Percentiles rank a stretch among this genome's conserved stretches.
phyloP scores from a whole-genome alignment of 2,329 filamentous ascomycete species.

The Ceratocystis albifundus region DNA sequence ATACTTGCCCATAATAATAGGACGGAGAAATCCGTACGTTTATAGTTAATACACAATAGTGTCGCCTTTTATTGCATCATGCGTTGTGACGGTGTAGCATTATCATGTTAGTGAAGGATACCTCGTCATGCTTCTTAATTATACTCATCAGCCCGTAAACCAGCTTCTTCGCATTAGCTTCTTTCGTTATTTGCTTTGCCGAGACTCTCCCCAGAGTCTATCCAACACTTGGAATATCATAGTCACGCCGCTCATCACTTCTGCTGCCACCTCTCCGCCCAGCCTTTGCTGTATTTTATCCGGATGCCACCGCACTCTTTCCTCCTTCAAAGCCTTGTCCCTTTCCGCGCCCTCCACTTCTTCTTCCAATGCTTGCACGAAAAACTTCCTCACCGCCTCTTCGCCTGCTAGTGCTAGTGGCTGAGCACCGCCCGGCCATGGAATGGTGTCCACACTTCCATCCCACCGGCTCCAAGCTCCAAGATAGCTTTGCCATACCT shows the following conservation, averaged over 20 bases:
- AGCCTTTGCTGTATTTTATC: slow-evolving; percentile 93
- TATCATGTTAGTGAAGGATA: neutral
- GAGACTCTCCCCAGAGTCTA: slow-evolving; percentile 41
- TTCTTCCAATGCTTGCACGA: slow-evolving; percentile 38
- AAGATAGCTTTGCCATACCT: slow-evolving; percentile 48
- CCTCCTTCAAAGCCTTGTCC: slow-evolving; percentile 54
- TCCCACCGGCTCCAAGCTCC: slow-evolving; percentile 50
- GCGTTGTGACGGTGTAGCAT: neutral
- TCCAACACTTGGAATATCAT: slow-evolving; percentile 88
- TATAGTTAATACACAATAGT: slow-evolving; percentile 5
- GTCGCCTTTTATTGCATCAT: neutral
- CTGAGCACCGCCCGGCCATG: slow-evolving; percentile 49
- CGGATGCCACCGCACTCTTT: slow-evolving; percentile 90
- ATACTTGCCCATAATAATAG: slow-evolving; percentile 4
- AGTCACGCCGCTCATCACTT: slow-evolving; percentile 67
- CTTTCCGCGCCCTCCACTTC: slow-evolving; percentile 36
- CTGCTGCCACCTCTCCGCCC: slow-evolving; percentile 57
- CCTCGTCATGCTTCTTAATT: neutral
- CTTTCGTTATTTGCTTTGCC: neutral
- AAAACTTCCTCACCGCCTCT: slow-evolving; percentile 56
- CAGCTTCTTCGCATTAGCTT: neutral
- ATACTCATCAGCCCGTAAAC: neutral
- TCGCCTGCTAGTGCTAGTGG: slow-evolving; percentile 27
- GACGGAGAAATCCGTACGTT: neutral
- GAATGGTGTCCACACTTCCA: slow-evolving; percentile 33